Percentiles rank a stretch among this genome's conserved stretches.
phyloP scores from a whole-genome alignment of 2,329 filamentous ascomycete genomes.

The Colletotrichum sp. region DNA sequence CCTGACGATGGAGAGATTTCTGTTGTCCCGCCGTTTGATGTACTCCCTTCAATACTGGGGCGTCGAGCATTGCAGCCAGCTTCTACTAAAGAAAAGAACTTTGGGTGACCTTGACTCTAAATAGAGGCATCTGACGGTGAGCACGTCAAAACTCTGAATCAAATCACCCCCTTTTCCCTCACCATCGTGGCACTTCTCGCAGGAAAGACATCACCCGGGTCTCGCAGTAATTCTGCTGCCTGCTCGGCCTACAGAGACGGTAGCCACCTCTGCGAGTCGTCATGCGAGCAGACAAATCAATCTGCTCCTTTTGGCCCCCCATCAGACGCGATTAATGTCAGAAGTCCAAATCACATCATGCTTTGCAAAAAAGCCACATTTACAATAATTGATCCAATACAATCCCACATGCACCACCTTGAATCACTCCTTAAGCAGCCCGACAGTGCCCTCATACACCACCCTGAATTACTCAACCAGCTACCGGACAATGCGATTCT shows the following conservation, averaged over 20 bases:
- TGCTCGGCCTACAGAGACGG: background rate
- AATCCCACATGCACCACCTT: background rate
- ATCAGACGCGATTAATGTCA: background rate
- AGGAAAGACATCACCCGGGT: background rate
- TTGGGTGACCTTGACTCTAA: background rate
- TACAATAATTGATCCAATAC: background rate
- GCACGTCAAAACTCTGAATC: background rate
- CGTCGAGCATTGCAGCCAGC: background rate
- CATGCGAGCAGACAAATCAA: background rate
- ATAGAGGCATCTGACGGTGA: background rate
- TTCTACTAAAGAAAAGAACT: background rate
- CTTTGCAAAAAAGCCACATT: background rate
- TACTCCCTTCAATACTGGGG: background rate
- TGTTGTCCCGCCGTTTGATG: background rate
- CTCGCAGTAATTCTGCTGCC: conserved; percentile 12
- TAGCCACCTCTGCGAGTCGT: background rate
- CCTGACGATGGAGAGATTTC: background rate
- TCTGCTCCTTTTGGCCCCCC: background rate
- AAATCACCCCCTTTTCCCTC: too few relatives aligned
- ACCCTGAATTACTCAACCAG: background rate
- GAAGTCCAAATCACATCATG: background rate
- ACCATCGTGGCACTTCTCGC: too few relatives aligned
- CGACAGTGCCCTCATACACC: too few relatives aligned
- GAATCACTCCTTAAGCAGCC: background rate
- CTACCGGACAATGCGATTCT: background rate